phyloP scores from a whole-genome alignment of 2,329 filamentous ascomycete genomes.

The Calycina marina region DNA sequence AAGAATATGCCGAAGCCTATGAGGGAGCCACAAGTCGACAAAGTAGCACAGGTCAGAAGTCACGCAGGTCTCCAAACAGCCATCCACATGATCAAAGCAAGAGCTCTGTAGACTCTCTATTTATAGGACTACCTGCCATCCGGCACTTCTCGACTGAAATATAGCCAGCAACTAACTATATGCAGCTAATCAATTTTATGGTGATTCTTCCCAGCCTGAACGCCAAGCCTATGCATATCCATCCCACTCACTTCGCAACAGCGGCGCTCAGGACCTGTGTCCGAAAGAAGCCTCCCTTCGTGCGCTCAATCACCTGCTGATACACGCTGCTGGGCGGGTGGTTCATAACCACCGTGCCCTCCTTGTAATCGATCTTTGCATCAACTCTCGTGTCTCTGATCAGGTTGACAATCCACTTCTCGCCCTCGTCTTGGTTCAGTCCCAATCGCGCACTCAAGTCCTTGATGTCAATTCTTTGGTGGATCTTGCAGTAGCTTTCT shows the following conservation, averaged over 20 bases:
- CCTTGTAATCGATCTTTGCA: conserved; percentile 98
- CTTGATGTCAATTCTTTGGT: conserved; percentile 95
- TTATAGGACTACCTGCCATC: background rate
- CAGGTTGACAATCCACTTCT: conserved; percentile 99
- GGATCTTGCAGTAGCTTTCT: conserved; percentile 99
- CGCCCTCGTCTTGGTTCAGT: conserved; percentile 83
- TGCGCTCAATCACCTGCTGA: conserved; percentile 98
- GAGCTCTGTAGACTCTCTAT: background rate
- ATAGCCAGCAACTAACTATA: background rate
- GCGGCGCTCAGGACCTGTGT: conserved; percentile 71
- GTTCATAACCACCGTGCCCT: conserved; percentile 98
- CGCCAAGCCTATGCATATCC: conserved; percentile 9
- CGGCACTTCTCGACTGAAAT: background rate
- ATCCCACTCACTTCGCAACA: conserved; percentile 21
- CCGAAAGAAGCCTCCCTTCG: conserved; percentile 96
- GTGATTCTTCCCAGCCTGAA: conserved; percentile 8
- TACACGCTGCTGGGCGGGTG: conserved; percentile 97
- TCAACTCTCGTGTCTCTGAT: conserved; percentile 96
- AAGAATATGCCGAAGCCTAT: too few species aligned
- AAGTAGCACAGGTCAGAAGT: too few species aligned
- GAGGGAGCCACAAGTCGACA: too few species aligned
- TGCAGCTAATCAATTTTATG: background rate
- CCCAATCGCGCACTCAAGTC: conserved; percentile 86
- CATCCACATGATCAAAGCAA: too few species aligned
- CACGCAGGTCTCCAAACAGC: too few species aligned